Conservation (phyloP, 495 filamentous ascomycete genomes). For the Penicillium lividum region DNA sequence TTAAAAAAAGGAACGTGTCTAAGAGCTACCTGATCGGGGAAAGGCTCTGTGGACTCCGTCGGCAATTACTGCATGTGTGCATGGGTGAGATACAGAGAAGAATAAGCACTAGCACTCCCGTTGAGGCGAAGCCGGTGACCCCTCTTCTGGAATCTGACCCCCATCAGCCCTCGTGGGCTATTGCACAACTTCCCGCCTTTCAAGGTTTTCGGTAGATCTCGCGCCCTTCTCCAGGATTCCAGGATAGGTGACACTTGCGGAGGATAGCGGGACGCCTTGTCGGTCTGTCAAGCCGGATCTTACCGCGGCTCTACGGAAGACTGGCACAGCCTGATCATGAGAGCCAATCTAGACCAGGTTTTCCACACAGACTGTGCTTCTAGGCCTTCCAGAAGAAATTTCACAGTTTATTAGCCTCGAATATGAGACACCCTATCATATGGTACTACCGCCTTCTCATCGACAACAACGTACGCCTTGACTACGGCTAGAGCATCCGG, state of each 20-base stretch:
- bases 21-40: background rate
- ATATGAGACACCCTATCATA: background rate
- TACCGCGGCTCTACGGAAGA: background rate
- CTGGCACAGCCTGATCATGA: background rate
- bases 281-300: background rate
- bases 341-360: background rate
- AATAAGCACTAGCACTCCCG: slow-evolving; percentile 22
- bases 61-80: slow-evolving; percentile 2
- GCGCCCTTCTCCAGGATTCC: background rate
- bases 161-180: slow-evolving; percentile 19
- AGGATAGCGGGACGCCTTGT: slow-evolving; percentile 1
- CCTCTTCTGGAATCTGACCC: slow-evolving; percentile 17
- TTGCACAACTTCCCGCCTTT: background rate
- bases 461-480: background rate
- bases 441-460: background rate
- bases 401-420: background rate
- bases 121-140: slow-evolving; percentile 10
- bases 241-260: background rate
- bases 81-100: slow-evolving; percentile 3
- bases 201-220: slow-evolving; percentile 1
- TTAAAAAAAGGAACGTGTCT: background rate
- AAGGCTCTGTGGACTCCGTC: slow-evolving; percentile 1
- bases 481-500: background rate
- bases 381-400: background rate
- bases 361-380: background rate